These are phyloP conservation scores for Ceratocystis harringtonii DNA, from an alignment of 2,329 filamentous ascomycete genomes.

Conservation along the genomic window DNA sequence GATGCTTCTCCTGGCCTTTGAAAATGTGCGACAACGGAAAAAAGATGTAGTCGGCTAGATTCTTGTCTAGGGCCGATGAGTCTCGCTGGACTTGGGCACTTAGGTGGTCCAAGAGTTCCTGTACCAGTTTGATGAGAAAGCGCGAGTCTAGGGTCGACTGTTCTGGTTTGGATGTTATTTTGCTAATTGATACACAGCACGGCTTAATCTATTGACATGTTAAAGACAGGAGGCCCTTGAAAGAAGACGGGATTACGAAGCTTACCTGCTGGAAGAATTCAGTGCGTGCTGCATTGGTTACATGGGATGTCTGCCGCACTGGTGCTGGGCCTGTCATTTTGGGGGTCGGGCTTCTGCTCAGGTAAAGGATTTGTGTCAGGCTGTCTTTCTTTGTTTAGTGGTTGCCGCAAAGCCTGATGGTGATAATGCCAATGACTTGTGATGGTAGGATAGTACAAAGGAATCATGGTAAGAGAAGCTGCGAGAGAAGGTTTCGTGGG, in stretches of 20 bases:
- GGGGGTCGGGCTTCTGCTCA: neutral
- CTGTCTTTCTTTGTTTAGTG: neutral
- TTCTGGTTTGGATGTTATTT: constrained; percentile 36
- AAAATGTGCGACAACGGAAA: constrained; percentile 84
- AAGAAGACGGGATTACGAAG: neutral
- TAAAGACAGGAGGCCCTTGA: constrained; percentile 7
- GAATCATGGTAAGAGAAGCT: neutral
- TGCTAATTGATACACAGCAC: constrained; percentile 44
- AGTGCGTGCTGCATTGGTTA: constrained; percentile 21
- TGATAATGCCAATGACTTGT: neutral
- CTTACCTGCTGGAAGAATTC: constrained; percentile 27
- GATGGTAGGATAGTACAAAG: neutral
- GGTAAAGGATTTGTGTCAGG: neutral
- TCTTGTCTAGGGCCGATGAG: constrained; percentile 49
- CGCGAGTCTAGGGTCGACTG: constrained; percentile 29
- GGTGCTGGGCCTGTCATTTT: constrained; percentile 1
- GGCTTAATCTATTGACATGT: constrained; percentile 41
- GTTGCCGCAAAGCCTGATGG: neutral
- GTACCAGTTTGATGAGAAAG: constrained; percentile 32
- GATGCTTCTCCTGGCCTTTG: constrained; percentile 55
- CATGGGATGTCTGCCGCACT: neutral
- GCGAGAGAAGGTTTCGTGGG: neutral
- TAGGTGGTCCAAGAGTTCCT: constrained; percentile 33
- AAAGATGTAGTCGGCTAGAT: constrained; percentile 86
- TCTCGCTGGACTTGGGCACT: constrained; percentile 31